These are phyloP conservation scores for Fusarium graminum DNA, from an alignment of 2,329 filamentous ascomycete species.

Conservation along the genomic window DNA sequence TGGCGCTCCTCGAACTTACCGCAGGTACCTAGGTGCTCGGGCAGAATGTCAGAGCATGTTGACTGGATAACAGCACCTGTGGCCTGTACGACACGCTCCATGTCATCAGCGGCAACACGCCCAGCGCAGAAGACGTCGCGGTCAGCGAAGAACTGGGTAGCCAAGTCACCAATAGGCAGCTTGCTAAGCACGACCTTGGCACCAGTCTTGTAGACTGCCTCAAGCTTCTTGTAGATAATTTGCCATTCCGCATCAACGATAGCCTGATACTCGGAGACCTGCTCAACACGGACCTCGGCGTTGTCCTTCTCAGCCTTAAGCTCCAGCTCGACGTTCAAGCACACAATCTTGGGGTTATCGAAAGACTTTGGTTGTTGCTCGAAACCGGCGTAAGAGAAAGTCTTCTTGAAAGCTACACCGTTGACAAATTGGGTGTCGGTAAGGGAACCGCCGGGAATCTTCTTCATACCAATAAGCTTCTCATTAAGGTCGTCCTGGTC, in stretches of 20 bases:
- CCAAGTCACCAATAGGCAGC: slow-evolving; percentile 95
- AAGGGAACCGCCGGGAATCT: slow-evolving; percentile 94
- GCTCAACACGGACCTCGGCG: slow-evolving; percentile 96
- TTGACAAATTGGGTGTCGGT: slow-evolving; percentile 98
- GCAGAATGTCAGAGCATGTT: slow-evolving; percentile 93
- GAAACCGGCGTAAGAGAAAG: slow-evolving; percentile 98
- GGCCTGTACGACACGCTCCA: slow-evolving; percentile 95
- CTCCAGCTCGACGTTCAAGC: slow-evolving; percentile 97
- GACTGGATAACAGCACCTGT: slow-evolving; percentile 94
- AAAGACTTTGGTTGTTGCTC: slow-evolving; percentile 99
- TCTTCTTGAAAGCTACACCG: slow-evolving; percentile 99
- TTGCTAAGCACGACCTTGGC: slow-evolving; percentile 98
- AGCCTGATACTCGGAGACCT: slow-evolving; percentile 98
- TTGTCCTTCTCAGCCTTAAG: slow-evolving; percentile 99
- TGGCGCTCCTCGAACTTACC: slow-evolving; percentile 94
- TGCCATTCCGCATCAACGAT: slow-evolving; percentile 99
- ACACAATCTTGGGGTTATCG: slow-evolving; percentile 94
- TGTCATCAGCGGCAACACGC: slow-evolving; percentile 89
- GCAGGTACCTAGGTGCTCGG: slow-evolving; percentile 91
- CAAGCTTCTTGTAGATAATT: slow-evolving; percentile 99
- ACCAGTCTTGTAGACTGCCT: slow-evolving; percentile 91
- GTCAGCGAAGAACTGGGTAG: slow-evolving; percentile 98
- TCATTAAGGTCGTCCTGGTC: slow-evolving; percentile 98
- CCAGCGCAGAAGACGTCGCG: slow-evolving; percentile 98
- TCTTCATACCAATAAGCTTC: slow-evolving; percentile 98